Base-by-base conservation (phyloP, 352 stramenopile species). In the Peronospora belbahrii region DNA sequence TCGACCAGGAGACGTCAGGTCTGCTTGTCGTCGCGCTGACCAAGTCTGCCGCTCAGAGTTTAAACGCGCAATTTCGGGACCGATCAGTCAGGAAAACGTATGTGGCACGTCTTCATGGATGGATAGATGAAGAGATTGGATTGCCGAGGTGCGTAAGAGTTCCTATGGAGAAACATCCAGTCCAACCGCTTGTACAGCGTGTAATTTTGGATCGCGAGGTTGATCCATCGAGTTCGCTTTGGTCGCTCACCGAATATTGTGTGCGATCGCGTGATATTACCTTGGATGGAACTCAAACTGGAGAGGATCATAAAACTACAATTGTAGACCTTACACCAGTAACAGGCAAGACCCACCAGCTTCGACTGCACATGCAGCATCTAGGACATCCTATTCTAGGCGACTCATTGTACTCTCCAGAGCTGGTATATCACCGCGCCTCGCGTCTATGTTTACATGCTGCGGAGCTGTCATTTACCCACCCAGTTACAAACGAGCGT, bases 361-460 rank as follows among this genome's bases (percentile, higher is more conserved):
- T 98, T 19, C 90, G 95, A 64, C 83, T 97, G 36, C 93, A 98
- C 58, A 88, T 96, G 75, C 70, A 88, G 22, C 68, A 88, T 14
- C 59, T 97, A 35, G 90, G 88, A 7, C 85, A 97, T 54, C 85
- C 91, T 8, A 97, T 98, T 49, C 67, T 97, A 1, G 93, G 90
- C 10, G 93, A 98, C 61, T 78, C 68, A 23, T 60, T 96, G 3
- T 97, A 98, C 40, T 70, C 60, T 15, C 60, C 60, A 1, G 52
- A 63, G 10, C 32, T 64, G n/a, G 77, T 85, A 1, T 58, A 65
- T 11, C 19, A 52, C 6, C 58, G 72, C 3, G 59, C 72, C 0
- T 42, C 68, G 0, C 65, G 74, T 18, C 58, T 90, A 17, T 71
- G 44, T 53, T 59, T 85, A 20, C 74, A 85, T 25, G 70, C 74